Evolutionary conservation across 805 yeast species (phyloP).

Genomic region (Jamesozyma piceae): DNA sequence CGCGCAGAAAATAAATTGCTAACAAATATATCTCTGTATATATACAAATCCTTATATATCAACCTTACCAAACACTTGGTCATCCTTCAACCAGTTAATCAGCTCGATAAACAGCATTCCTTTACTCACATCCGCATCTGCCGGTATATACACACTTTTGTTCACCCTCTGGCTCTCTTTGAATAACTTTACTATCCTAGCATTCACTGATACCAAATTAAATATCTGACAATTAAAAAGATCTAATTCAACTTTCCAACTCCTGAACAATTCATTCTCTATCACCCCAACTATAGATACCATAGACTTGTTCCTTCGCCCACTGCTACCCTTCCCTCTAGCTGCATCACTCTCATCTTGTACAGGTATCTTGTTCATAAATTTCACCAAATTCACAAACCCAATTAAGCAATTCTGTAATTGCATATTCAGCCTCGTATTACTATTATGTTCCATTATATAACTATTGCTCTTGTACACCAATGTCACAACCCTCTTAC

Average conservation of each 20-base stretch:
- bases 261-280: constrained; percentile 15
- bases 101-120: constrained; percentile 12
- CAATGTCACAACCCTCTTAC: background rate
- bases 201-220: constrained; percentile 8
- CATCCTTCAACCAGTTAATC: constrained; percentile 19
- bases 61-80: constrained; percentile 5
- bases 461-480: background rate
- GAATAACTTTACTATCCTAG: constrained; percentile 8
- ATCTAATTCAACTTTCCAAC: constrained; percentile 21
- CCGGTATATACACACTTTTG: constrained; percentile 4
- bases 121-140: background rate
- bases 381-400: constrained; percentile 17
- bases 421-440: constrained; percentile 6
- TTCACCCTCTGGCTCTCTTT: constrained; percentile 3
- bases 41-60: no score
- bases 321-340: background rate
- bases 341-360: background rate
- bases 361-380: constrained; percentile 16
- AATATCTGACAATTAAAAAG: constrained; percentile 16
- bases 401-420: constrained; percentile 20
- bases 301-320: background rate
- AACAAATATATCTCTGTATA: no score
- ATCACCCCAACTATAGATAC: constrained; percentile 12
- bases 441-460: background rate
- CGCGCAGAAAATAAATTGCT: no score